A percentile compares a stretch with the other conserved stretches of the same genome.
phyloP scores from a whole-genome alignment of 768 basidiomycete species.

The Russula virescens region DNA sequence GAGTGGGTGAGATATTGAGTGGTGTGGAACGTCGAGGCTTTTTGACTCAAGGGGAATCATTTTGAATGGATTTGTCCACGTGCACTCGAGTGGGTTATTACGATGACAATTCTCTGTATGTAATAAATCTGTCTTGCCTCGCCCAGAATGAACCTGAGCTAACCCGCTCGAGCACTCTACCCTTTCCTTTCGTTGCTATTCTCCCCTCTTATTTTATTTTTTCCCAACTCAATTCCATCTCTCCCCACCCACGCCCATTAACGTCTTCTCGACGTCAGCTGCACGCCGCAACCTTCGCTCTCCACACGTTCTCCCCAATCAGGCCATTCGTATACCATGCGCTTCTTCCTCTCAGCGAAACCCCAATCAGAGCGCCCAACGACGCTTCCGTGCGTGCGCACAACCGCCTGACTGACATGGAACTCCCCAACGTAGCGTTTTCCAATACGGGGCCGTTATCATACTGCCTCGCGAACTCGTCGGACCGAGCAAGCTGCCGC shows the following conservation, averaged over 20 bases:
- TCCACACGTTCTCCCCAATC: background rate
- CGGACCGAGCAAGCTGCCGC: constrained; percentile 8
- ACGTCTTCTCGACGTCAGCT: constrained; percentile 20
- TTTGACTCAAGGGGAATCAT: constrained; percentile 19
- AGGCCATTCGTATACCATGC: constrained; percentile 1
- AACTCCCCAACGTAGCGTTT: constrained; percentile 8
- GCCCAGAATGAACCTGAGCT: background rate
- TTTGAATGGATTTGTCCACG: constrained; percentile 11
- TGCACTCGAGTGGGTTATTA: background rate
- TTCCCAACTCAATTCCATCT: background rate
- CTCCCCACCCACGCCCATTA: too few species aligned
- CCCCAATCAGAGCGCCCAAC: constrained; percentile 1
- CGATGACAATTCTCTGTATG: background rate
- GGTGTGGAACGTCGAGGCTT: constrained; percentile 4
- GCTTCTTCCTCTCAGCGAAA: background rate
- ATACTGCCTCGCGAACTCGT: constrained; percentile 13
- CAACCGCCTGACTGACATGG: constrained; percentile 16
- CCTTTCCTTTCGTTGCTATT: too few species aligned
- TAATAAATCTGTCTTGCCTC: background rate
- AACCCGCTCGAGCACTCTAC: background rate
- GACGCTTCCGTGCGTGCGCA: constrained; percentile 19
- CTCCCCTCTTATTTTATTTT: too few species aligned
- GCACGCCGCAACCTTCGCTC: background rate
- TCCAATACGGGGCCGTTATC: constrained; percentile 10
- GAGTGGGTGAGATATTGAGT: background rate